Evolutionary conservation across 2,329 filamentous ascomycete species (phyloP), one percentile per base, ranked within the genome.

Genomic region (Catunica adiposa): DNA sequence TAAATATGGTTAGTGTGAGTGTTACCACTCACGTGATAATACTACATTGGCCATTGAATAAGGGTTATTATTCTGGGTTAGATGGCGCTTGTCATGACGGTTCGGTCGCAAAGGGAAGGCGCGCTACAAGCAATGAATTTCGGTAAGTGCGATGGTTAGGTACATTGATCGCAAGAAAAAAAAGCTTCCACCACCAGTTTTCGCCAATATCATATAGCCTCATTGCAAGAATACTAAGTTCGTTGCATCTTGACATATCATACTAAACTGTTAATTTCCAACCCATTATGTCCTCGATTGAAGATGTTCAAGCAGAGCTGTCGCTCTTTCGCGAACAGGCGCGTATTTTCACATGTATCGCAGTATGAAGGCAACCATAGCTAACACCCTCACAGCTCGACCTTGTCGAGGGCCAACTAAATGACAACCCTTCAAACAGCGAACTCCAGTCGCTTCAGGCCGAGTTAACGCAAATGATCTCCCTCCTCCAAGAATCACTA

Each of bases 401-500:
- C 64, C 82, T 86, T 38, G 82, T 95, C 58, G 72, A 82, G 63
- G 74, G 79, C 56, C 84, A 86, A 61, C 79, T 94, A 57, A 82
- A 84, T 68, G 82, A 85, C 68, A 86, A 92, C 64, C 83, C 89
- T 60, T 83, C 84, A 58, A 90, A 88, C 68, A 73, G 73, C 63
- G 88, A 90, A 69, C 80, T 94, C 64, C 76, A 83, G 64, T 79
- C 77, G 65, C 79, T 95, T 66, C 83, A 84, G 70, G 73, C 78
- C 67, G 88, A 94, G 75, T 80, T 95, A 71, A 78, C 87, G 74
- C 78, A 83, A 71, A 80, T 87, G 69, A 84, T 97, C 69, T 76
- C 78, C 67, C 78, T 89, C 62, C 80, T 88, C 69, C 80, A 89
- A 73, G 81, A 83, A 65, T 80, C 83, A 63, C 84, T 96, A 68